phyloP scores from a whole-genome alignment of 495 filamentous ascomycete species.

The Penicillium cosmopolitanum region DNA sequence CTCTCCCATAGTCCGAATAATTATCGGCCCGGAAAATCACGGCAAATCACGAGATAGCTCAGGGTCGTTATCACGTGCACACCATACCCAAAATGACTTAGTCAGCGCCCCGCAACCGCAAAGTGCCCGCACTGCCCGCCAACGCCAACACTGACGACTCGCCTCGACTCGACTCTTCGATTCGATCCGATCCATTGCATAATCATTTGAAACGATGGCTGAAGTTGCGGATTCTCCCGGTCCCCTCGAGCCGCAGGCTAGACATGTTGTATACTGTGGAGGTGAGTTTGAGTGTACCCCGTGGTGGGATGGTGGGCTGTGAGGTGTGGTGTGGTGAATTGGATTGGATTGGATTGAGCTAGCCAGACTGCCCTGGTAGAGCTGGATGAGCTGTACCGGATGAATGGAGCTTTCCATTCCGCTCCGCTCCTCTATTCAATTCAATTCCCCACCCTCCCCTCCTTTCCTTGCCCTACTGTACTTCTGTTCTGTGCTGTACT shows the following conservation, averaged over 20 bases:
- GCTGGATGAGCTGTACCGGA: no score
- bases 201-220: conserved; percentile 33
- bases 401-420: no score
- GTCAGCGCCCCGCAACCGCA: not conserved
- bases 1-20: no score
- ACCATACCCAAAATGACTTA: not conserved
- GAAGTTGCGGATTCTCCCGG: conserved; percentile 38
- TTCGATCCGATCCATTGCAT: not conserved
- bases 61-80: not conserved
- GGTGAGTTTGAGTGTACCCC: conserved; percentile 63
- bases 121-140: not conserved
- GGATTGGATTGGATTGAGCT: no score
- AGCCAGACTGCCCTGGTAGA: no score
- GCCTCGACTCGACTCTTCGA: not conserved
- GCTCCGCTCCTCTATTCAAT: no score
- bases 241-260: conserved; percentile 61
- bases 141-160: not conserved
- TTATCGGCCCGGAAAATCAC: no score
- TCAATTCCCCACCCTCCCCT: no score
- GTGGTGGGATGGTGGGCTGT: conserved; percentile 9
- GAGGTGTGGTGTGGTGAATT: no score
- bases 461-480: no score
- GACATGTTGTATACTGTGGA: conserved; percentile 78
- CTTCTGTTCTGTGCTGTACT: no score
- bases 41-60: no score